Conservation (phyloP, 2,329 filamentous ascomycete species). For the Cryphonectria parasitica region DNA sequence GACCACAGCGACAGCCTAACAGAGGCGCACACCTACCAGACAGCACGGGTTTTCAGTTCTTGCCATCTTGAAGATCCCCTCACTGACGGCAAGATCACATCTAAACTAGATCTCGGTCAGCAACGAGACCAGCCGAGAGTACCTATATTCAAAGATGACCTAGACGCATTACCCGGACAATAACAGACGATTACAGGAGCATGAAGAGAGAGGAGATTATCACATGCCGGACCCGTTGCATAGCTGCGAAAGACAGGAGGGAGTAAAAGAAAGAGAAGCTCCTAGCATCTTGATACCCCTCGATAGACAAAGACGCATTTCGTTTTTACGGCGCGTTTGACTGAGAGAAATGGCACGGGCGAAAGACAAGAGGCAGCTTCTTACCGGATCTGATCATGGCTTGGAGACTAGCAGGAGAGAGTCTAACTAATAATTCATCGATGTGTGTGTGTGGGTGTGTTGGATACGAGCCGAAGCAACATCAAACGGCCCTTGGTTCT, state of each 20-base stretch:
- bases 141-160: no score
- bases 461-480: background rate
- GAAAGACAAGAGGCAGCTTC: conserved; percentile 10
- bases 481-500: background rate
- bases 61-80: background rate
- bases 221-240: conserved; percentile 2
- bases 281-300: conserved; percentile 28
- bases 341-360: conserved; percentile 9
- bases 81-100: background rate
- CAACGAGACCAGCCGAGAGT: background rate
- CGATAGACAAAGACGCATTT: conserved; percentile 29
- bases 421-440: background rate
- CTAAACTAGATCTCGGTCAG: background rate
- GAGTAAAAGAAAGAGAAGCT: conserved; percentile 2
- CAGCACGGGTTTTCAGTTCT: background rate
- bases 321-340: conserved; percentile 25
- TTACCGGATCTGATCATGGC: conserved; percentile 19
- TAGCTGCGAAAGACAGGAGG: background rate
- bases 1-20: conserved; percentile 34
- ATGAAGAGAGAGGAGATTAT: background rate
- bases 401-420: conserved; percentile 8
- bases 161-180: background rate
- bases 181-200: background rate
- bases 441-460: background rate
- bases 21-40: background rate